These are phyloP conservation scores for Sporothrix luriei DNA, from an alignment of 2,329 filamentous ascomycete genomes.

Conservation along the genomic window DNA sequence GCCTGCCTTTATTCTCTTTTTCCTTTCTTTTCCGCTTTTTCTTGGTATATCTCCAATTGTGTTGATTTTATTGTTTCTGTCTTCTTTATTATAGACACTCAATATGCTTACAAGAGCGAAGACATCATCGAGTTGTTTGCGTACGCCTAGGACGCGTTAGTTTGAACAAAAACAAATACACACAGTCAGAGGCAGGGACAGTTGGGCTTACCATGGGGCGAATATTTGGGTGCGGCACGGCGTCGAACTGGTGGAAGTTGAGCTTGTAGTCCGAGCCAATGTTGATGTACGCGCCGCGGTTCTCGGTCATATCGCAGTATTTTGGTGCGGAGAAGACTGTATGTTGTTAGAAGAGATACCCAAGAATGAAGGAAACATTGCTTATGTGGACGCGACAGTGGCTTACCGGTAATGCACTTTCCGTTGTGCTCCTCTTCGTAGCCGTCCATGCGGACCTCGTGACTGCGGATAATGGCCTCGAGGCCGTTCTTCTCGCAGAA, in stretches of 20 bases:
- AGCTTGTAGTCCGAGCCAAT: constrained; percentile 90
- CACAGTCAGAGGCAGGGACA: not conserved
- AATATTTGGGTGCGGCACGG: constrained; percentile 93
- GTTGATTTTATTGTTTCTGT: not conserved
- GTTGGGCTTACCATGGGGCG: constrained; percentile 73
- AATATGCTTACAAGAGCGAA: constrained; percentile 64
- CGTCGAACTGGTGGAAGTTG: constrained; percentile 89
- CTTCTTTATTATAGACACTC: not conserved
- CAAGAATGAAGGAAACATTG: not conserved
- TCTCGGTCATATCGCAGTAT: constrained; percentile 97
- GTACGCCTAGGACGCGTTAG: constrained; percentile 64
- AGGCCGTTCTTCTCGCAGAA: constrained; percentile 97
- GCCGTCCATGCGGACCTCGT: constrained; percentile 98
- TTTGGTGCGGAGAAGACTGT: constrained; percentile 93
- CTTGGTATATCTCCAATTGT: not conserved
- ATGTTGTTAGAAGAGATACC: constrained; percentile 28
- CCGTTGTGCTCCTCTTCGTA: constrained; percentile 98
- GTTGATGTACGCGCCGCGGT: constrained; percentile 98
- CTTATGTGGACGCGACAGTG: too few species aligned
- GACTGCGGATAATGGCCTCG: constrained; percentile 92
- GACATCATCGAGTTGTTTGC: constrained; percentile 81
- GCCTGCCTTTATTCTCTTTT: not conserved
- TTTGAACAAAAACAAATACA: not conserved
- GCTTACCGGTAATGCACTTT: constrained; percentile 83
- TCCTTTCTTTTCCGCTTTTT: not conserved